A percentile compares a stretch with the other conserved stretches of the same genome.
Evolutionary conservation across 176 grass and related monocot genomes (phyloP).

Genomic region (Typha latifolia): DNA sequence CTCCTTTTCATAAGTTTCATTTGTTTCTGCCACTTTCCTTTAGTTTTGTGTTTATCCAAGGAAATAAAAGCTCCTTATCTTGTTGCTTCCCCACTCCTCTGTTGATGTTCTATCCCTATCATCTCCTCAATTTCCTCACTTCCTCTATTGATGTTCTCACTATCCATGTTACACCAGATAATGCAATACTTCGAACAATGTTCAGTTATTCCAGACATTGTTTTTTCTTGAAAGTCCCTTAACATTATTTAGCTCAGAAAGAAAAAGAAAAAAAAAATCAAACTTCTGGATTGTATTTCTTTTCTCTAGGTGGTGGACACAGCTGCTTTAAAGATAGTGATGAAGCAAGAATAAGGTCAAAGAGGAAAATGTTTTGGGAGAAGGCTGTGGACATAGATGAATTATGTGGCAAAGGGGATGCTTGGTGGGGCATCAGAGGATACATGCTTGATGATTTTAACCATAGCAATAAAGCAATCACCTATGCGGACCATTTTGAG

Average conservation of each 20-base stretch:
- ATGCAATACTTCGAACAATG: too few relatives aligned
- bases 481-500: constrained; percentile 69
- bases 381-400: constrained; percentile 72
- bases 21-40: too few relatives aligned
- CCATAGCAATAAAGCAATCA: constrained; percentile 60
- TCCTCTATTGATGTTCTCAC: too few relatives aligned
- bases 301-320: constrained; percentile 18
- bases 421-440: constrained; percentile 86
- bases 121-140: too few relatives aligned
- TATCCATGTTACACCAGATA: too few relatives aligned
- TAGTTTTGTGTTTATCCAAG: too few relatives aligned
- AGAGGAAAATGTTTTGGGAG: constrained; percentile 56
- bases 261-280: background rate
- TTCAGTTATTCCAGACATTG: too few relatives aligned
- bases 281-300: background rate
- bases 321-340: constrained; percentile 39
- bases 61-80: too few relatives aligned
- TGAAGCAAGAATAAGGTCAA: constrained; percentile 69
- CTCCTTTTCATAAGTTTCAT: too few relatives aligned
- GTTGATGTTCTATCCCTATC: too few relatives aligned
- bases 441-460: constrained; percentile 78
- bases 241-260: background rate
- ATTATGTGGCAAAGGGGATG: constrained; percentile 55
- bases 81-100: too few relatives aligned
- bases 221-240: background rate